A percentile compares a stretch with the other conserved stretches of the same genome.
These are phyloP conservation scores for Draba incana DNA, from an alignment of 345 rosid species.

Conservation along the genomic window DNA sequence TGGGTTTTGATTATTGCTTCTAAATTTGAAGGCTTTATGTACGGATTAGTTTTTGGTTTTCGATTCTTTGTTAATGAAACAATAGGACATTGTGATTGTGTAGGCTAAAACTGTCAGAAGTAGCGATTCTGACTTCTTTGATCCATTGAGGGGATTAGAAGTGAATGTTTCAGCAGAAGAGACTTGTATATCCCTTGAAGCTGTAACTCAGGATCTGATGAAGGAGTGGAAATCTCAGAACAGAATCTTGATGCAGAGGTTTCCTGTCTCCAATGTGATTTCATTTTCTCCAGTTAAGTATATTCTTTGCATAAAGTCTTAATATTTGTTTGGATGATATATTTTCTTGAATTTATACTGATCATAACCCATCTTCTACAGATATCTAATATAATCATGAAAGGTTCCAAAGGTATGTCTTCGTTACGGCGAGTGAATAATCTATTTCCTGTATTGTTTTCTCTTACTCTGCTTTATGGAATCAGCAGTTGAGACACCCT, in stretches of 20 bases:
- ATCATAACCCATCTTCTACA: conserved; percentile 35
- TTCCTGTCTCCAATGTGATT: conserved; percentile 75
- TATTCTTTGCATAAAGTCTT: background rate
- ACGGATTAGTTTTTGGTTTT: background rate
- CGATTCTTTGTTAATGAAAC: no score
- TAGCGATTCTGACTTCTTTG: conserved; percentile 55
- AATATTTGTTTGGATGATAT: background rate
- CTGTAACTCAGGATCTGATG: conserved; percentile 42
- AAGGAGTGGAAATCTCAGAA: conserved; percentile 82
- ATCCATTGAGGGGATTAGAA: conserved; percentile 63
- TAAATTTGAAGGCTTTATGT: conserved; percentile 12
- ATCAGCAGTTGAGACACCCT: conserved; percentile 57
- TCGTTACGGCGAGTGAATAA: background rate
- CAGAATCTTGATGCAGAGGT: conserved; percentile 82
- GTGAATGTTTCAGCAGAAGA: conserved; percentile 36
- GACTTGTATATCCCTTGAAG: conserved; percentile 38
- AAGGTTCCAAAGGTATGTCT: conserved; percentile 62
- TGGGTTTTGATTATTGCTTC: background rate
- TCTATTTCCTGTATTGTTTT: background rate
- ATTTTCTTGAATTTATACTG: background rate
- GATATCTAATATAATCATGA: conserved; percentile 68
- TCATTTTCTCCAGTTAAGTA: conserved; percentile 69
- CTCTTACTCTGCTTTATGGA: conserved; percentile 23
- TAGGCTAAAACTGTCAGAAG: conserved; percentile 45
- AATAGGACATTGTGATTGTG: no score